phyloP scores from a whole-genome alignment of 1,284 basidiomycete species.

The Trametes polyzona region DNA sequence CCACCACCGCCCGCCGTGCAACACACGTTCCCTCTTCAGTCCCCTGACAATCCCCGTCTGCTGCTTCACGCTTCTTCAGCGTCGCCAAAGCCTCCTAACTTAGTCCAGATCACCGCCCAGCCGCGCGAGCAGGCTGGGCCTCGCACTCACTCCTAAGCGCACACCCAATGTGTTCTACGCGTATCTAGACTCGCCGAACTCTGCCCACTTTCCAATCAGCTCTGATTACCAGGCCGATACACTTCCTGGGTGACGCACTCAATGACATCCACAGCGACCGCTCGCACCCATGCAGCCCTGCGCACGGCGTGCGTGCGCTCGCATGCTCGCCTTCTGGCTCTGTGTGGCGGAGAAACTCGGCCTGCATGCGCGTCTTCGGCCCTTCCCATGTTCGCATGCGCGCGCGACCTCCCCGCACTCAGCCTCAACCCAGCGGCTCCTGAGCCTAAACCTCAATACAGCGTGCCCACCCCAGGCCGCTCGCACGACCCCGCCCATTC shows the following conservation, averaged over 20 bases:
- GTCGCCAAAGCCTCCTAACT: neutral
- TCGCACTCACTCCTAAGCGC: neutral
- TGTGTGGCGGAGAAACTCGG: neutral
- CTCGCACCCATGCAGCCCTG: neutral
- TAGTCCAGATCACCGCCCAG: too few relatives aligned
- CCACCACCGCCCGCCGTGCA: neutral
- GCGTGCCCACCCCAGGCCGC: neutral
- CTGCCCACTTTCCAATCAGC: neutral
- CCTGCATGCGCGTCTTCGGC: neutral
- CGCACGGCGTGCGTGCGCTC: neutral
- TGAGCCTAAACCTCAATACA: neutral
- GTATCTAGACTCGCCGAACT: neutral
- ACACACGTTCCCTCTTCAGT: too few relatives aligned
- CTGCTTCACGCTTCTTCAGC: neutral
- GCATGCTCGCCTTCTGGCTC: neutral
- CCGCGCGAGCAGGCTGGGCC: neutral
- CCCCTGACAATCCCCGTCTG: neutral
- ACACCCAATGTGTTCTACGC: neutral
- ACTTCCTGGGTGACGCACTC: constrained; percentile 5
- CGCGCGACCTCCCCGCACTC: neutral
- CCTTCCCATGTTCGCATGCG: constrained; percentile 1
- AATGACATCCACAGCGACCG: neutral
- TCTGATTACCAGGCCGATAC: neutral
- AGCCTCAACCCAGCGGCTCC: constrained; percentile 4
- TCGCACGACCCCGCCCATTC: neutral